Evolutionary conservation across 192 early-diverging fungal species (phyloP).

Genomic region (Entomortierella lignicola): DNA sequence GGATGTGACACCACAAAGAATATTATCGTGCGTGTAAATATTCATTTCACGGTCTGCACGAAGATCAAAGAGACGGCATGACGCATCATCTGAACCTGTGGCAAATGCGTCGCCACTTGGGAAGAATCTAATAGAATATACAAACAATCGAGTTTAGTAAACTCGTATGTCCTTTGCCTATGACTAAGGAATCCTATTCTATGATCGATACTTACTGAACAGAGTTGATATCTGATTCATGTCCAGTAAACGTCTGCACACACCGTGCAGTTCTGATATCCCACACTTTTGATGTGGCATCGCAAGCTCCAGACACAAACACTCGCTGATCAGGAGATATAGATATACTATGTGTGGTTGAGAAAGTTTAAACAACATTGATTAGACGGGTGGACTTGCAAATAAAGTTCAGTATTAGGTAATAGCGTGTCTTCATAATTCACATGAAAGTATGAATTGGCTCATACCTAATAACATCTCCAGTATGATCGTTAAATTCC

Average conservation of each 20-base stretch:
- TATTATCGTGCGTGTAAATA: slow-evolving; percentile 98
- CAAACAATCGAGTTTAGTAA: background rate
- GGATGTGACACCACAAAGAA: slow-evolving; percentile 98
- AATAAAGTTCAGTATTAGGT: background rate
- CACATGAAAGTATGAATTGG: background rate
- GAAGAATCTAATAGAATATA: slow-evolving; percentile 81
- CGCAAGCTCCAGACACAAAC: slow-evolving; percentile 99
- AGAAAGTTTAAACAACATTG: background rate
- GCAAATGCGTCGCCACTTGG: slow-evolving; percentile 98
- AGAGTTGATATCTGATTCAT: slow-evolving; percentile 99
- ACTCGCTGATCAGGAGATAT: slow-evolving; percentile 93
- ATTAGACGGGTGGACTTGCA: background rate
- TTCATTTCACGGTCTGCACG: slow-evolving; percentile 98
- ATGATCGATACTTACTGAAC: slow-evolving; percentile 77
- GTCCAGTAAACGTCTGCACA: slow-evolving; percentile 98
- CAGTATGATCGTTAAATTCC: slow-evolving; percentile 98
- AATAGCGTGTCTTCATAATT: background rate
- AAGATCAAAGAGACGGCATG: slow-evolving; percentile 98
- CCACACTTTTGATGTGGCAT: slow-evolving; percentile 98
- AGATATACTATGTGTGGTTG: slow-evolving; percentile 70
- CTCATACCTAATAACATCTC: slow-evolving; percentile 93
- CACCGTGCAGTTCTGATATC: slow-evolving; percentile 96
- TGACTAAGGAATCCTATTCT: background rate
- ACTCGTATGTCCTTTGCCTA: no score
- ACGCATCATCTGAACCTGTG: slow-evolving; percentile 99